Evolutionary conservation across 176 grass and related monocot species (phyloP).

Genomic region (Hordeum vulgare): MorexV3_pseudomolecules_assembly NC_058523.1:489660899-489661398

Average conservation of each 20-base stretch:
- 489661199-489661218: conserved; percentile 34
- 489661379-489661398: conserved; percentile 14
- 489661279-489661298: conserved; percentile 35
- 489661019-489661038: conserved; percentile 42
- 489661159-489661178: neutral
- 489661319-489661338: conserved; percentile 46
- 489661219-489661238: conserved; percentile 41
- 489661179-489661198: conserved; percentile 61
- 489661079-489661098: conserved; percentile 45
- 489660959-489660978: conserved; percentile 37
- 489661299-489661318: conserved; percentile 84
- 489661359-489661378: conserved; percentile 16
- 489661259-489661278: conserved; percentile 65
- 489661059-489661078: conserved; percentile 50
- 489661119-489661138: conserved; percentile 46
- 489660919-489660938: conserved; percentile 65
- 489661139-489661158: conserved; percentile 37
- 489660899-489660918: conserved; percentile 55
- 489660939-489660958: conserved; percentile 51
- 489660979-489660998: conserved; percentile 46
- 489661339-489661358: neutral
- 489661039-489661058: conserved; percentile 35
- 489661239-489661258: conserved; percentile 42
- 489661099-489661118: conserved; percentile 67
- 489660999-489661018: conserved; percentile 37